These are phyloP conservation scores for Schoenoplectus triqueter DNA, from an alignment of 202 grass and related monocot species.

Conservation along the genomic window DNA sequence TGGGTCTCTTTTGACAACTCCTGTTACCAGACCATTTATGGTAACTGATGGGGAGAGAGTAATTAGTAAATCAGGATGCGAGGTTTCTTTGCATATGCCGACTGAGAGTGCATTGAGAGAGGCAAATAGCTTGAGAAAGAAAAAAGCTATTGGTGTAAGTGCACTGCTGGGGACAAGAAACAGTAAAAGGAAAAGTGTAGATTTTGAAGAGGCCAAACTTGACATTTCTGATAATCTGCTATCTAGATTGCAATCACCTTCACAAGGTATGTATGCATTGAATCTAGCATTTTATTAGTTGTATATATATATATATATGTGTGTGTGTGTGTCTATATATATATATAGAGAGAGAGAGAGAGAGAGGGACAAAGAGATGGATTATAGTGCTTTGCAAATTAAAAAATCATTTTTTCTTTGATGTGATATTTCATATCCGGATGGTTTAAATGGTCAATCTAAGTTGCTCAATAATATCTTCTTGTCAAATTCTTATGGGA, in stretches of 20 bases:
- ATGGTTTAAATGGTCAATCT: too few species aligned
- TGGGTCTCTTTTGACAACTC: conserved; percentile 57
- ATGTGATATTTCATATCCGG: too few species aligned
- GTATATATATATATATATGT: neutral
- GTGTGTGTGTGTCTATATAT: too few species aligned
- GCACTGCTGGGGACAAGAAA: conserved; percentile 60
- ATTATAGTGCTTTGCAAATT: too few species aligned
- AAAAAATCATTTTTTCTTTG: too few species aligned
- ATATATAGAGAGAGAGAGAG: too few species aligned
- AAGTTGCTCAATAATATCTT: too few species aligned
- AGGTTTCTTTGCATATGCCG: conserved; percentile 42
- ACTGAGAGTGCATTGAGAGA: conserved; percentile 46
- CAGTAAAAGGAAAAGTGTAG: conserved; percentile 51
- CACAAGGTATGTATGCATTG: conserved; percentile 49
- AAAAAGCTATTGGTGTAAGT: conserved; percentile 45
- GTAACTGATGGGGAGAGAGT: conserved; percentile 75
- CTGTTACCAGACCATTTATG: conserved; percentile 60
- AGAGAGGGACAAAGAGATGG: too few species aligned
- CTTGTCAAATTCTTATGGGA: too few species aligned
- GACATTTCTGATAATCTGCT: conserved; percentile 33
- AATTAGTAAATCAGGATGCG: conserved; percentile 71
- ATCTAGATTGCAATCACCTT: conserved; percentile 45
- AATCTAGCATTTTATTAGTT: conserved; percentile 5
- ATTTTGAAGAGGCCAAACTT: conserved; percentile 20
- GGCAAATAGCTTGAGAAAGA: conserved; percentile 43